Base-by-base conservation (phyloP, 139 green algal species). In the Picochlorum sp. region DNA sequence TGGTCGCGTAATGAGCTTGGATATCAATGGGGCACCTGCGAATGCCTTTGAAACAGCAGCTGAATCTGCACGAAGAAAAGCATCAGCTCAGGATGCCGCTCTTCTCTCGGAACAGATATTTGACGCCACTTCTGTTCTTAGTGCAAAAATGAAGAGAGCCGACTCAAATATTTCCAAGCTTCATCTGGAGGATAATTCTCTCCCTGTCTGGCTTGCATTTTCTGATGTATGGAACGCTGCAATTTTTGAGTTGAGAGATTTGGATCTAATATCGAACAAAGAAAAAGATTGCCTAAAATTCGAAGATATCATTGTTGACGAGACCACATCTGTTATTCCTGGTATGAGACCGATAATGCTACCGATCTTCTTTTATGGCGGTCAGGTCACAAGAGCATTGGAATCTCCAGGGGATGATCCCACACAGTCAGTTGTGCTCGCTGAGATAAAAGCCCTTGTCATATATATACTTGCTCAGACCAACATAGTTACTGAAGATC, bases 341-440 rank as follows among this genome's bases (percentile, higher is more conserved):
- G 79, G 79, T 50, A 75, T 86, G 67, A 61, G 77, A 3, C 79
- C 79, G 32, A 76, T 86, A 57, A 76, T 86, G 67, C 60, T 86
- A 43, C 79, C 79, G 53, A 68, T 81, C 16, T 84, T 86, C 68
- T 86, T 86, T 64, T 86, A 86, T 45, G 79, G 76, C 36, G 79
- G 79, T 28, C 79, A 86, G 65, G 64, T 81, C 40, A 56, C 51
- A 24, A 58, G 50, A 26, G 70, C 70, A 20, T 28, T 65, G 32
- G 64, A 72, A 55, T 30, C 33, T 10, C 43, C 51, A 30, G 50
- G 54, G 29, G 29, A 79, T 31, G 65, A 73, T 43, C 59, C 73
- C 28, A 69, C 67, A 2, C 75, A 85, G 69, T 55, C 65, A 52
- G 76, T 84, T 73, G 79, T 75, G 43, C 76, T 86, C 7, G 73